These are phyloP conservation scores for Aegilops tauschii DNA, from an alignment of 176 grass and related monocot species.

Conservation along the genomic window DNA sequence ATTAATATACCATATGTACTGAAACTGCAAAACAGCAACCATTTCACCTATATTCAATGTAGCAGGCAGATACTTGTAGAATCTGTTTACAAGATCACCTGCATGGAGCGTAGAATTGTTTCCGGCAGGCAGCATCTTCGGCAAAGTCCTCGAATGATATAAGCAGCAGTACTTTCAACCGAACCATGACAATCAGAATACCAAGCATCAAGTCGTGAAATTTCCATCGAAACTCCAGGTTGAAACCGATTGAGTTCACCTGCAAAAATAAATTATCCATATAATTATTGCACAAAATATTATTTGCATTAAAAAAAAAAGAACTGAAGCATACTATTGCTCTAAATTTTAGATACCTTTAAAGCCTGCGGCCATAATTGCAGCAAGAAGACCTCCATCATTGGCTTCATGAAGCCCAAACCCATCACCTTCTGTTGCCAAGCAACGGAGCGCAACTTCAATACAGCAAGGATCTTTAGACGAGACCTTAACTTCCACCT, in stretches of 20 bases:
- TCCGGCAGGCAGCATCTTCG: slow-evolving; percentile 89
- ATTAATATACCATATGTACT: background rate
- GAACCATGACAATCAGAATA: slow-evolving; percentile 68
- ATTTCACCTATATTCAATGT: slow-evolving; percentile 7
- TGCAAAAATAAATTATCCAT: slow-evolving; percentile 28
- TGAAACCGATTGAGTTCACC: slow-evolving; percentile 95
- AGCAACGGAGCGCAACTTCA: slow-evolving; percentile 69
- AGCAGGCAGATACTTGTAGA: background rate
- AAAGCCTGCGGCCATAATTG: slow-evolving; percentile 81
- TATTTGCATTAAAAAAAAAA: background rate
- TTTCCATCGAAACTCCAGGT: slow-evolving; percentile 88
- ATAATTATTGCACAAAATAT: background rate
- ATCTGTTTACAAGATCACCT: slow-evolving; percentile 45
- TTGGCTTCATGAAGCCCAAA: slow-evolving; percentile 78
- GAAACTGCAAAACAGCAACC: background rate
- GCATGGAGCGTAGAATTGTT: slow-evolving; percentile 91
- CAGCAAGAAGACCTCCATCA: slow-evolving; percentile 89
- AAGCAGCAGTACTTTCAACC: slow-evolving; percentile 57
- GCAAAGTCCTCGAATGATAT: slow-evolving; percentile 78
- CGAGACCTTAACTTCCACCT: slow-evolving; percentile 69
- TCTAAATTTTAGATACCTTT: slow-evolving; percentile 58
- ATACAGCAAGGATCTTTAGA: slow-evolving; percentile 79
- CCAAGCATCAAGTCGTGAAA: slow-evolving; percentile 96
- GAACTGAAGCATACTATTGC: background rate
- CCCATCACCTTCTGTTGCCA: slow-evolving; percentile 78